Conservation (phyloP, 495 filamentous ascomycete species). For the Coniosporium apollinis region DNA sequence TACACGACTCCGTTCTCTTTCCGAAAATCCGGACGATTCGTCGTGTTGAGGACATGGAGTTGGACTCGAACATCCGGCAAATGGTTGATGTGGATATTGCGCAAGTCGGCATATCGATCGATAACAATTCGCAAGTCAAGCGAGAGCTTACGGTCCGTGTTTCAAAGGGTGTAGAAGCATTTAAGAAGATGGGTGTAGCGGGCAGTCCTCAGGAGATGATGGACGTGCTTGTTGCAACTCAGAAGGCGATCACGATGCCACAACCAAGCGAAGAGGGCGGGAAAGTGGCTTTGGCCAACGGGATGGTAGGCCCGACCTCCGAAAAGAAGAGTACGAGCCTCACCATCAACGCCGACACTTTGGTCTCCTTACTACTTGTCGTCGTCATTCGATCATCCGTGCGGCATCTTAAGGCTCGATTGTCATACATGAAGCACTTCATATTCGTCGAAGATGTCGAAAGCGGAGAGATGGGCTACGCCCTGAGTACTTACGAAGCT, state of each 20-base stretch:
- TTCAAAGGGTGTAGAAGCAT: constrained; percentile 66
- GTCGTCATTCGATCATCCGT: constrained; percentile 89
- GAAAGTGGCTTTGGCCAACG: constrained; percentile 2
- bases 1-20: constrained; percentile 74
- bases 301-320: constrained; percentile 7
- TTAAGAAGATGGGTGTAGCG: constrained; percentile 69
- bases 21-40: constrained; percentile 66
- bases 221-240: constrained; percentile 67
- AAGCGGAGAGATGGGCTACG: constrained; percentile 91
- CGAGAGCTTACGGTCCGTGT: constrained; percentile 56
- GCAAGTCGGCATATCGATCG: constrained; percentile 75
- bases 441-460: constrained; percentile 97
- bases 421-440: constrained; percentile 88
- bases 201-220: constrained; percentile 92
- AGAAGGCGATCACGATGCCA: constrained; percentile 58
- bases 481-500: constrained; percentile 89
- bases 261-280: constrained; percentile 12
- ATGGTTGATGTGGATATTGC: constrained; percentile 91
- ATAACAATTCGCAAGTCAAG: constrained; percentile 53
- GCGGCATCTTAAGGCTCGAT: constrained; percentile 68
- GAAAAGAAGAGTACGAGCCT: constrained; percentile 30
- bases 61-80: constrained; percentile 76
- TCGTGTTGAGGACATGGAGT: constrained; percentile 68
- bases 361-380: constrained; percentile 81
- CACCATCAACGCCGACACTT: constrained; percentile 87